A percentile compares a stretch with the other conserved stretches of the same genome.
phyloP scores from a whole-genome alignment of 805 yeast genomes.

The Saccharomycopsis synnaedendra region DNA sequence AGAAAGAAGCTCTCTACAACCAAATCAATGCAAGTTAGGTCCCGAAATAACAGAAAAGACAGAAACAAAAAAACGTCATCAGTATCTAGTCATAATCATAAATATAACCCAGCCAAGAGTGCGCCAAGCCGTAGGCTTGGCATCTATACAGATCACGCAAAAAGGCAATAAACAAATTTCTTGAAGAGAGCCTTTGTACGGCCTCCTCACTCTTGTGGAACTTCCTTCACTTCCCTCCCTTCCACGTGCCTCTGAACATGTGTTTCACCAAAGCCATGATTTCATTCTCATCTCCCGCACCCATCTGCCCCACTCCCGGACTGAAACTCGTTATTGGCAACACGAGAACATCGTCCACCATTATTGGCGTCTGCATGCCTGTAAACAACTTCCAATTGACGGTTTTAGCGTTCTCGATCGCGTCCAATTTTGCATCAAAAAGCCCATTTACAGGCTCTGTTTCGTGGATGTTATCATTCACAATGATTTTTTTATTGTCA shows the following conservation, averaged over 20 bases:
- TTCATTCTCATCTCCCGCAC: conserved; percentile 32
- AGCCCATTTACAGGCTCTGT: conserved; percentile 4
- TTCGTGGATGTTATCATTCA: not conserved
- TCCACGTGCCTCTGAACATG: conserved; percentile 60
- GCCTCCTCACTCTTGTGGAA: not conserved
- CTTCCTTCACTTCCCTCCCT: conserved; percentile 19
- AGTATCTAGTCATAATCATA: no score
- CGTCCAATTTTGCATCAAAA: conserved; percentile 6
- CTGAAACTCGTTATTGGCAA: conserved; percentile 62
- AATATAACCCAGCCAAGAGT: not conserved
- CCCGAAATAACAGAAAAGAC: no score
- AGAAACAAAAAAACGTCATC: no score
- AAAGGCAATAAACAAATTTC: not conserved
- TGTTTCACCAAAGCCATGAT: conserved; percentile 49
- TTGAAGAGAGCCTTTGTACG: not conserved
- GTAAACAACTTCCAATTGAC: conserved; percentile 60
- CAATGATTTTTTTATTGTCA: not conserved
- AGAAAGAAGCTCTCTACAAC: no score
- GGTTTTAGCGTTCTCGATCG: conserved; percentile 19
- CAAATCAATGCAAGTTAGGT: no score
- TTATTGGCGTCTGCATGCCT: conserved; percentile 39
- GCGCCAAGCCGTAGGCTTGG: no score
- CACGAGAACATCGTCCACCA: conserved; percentile 57
- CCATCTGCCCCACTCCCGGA: conserved; percentile 66
- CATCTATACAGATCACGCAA: not conserved